phyloP scores from a whole-genome alignment of 2,329 filamentous ascomycete species.

The Aspergillus luchuensis region DNA sequence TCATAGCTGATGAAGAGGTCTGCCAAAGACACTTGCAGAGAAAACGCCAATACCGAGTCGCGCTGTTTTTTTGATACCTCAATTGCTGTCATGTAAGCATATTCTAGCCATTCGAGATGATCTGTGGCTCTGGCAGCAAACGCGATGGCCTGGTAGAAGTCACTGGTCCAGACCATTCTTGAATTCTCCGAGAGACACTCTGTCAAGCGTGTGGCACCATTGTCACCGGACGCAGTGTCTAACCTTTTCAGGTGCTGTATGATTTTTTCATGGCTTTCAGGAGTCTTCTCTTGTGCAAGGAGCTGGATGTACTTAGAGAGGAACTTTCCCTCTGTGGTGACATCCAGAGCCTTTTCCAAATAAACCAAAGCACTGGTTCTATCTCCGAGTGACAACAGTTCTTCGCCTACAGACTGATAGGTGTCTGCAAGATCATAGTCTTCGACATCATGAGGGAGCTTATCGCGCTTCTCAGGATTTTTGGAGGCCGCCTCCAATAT shows the following conservation, averaged over 20 bases:
- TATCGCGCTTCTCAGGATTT: background rate
- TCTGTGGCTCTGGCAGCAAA: background rate
- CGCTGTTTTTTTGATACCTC: background rate
- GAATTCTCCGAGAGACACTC: background rate
- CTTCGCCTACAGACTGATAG: background rate
- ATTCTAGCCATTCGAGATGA: background rate
- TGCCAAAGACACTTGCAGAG: background rate
- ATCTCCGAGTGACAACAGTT: background rate
- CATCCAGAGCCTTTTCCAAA: background rate
- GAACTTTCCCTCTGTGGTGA: background rate
- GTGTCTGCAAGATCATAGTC: background rate
- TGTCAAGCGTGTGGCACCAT: background rate
- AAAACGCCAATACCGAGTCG: background rate
- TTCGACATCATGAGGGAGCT: background rate
- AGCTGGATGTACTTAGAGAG: background rate
- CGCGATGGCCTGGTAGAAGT: background rate
- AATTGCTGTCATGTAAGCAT: background rate
- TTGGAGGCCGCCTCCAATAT: background rate
- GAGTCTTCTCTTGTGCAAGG: background rate
- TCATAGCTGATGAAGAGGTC: constrained; percentile 1
- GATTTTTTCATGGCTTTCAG: background rate
- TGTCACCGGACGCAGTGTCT: background rate
- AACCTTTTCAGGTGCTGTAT: background rate
- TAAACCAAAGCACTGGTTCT: background rate
- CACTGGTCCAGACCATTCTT: background rate